phyloP scores from a whole-genome alignment of 768 basidiomycete species.

The Hygrocybe punicea region DNA sequence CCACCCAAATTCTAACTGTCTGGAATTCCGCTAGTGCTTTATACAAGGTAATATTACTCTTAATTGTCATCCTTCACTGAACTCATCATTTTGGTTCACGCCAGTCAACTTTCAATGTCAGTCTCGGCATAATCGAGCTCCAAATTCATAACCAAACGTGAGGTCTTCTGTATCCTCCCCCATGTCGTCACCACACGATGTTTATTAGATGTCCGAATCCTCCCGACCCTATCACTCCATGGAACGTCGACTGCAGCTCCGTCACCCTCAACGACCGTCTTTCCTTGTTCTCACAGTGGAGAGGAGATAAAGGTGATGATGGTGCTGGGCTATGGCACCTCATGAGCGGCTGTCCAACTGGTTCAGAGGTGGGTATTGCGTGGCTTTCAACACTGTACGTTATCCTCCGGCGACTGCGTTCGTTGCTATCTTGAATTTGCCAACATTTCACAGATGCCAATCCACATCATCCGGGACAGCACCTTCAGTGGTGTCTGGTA shows the following conservation, averaged over 20 bases:
- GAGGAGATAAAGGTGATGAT: slow-evolving; percentile 69
- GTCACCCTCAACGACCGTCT: slow-evolving; percentile 63
- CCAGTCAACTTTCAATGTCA: slow-evolving; percentile 75
- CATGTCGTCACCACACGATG: slow-evolving; percentile 3
- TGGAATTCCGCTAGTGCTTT: slow-evolving; percentile 76
- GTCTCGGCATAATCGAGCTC: slow-evolving; percentile 77
- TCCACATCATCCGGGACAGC: slow-evolving; percentile 45
- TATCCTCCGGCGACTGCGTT: slow-evolving; percentile 1
- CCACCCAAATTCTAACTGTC: slow-evolving; percentile 67
- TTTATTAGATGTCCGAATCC: slow-evolving; percentile 58
- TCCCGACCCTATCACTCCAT: slow-evolving; percentile 51
- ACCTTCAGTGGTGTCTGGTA: slow-evolving; percentile 64
- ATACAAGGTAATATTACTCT: slow-evolving; percentile 54
- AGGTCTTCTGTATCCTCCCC: slow-evolving; percentile 10
- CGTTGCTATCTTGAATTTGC: not conserved
- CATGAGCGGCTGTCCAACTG: slow-evolving; percentile 75
- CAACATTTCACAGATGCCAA: slow-evolving; percentile 45
- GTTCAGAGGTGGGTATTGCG: slow-evolving; percentile 82
- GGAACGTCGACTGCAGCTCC: slow-evolving; percentile 71
- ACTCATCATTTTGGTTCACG: not conserved
- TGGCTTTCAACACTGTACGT: slow-evolving; percentile 78
- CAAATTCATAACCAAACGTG: slow-evolving; percentile 61
- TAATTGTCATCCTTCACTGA: slow-evolving; percentile 6
- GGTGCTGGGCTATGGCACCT: slow-evolving; percentile 83
- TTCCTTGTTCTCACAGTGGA: slow-evolving; percentile 78